Conservation (phyloP, 2,329 filamentous ascomycete genomes). For the Plectosphaerella plurivora region DNA sequence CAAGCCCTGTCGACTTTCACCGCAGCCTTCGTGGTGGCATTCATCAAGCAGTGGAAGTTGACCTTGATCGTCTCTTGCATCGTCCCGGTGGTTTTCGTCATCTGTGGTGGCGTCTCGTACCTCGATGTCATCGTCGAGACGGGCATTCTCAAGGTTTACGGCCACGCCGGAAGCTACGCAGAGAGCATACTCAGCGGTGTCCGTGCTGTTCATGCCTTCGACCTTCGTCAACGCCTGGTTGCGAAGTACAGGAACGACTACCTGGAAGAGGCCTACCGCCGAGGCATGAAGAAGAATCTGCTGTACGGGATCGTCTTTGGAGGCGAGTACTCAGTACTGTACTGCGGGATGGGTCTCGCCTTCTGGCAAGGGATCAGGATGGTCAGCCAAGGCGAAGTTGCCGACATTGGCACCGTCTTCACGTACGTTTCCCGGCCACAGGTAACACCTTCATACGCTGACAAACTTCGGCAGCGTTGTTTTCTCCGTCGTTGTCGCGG, state of each 20-base stretch:
- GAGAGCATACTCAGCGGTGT: conserved; percentile 16
- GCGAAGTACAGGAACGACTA: conserved; percentile 6
- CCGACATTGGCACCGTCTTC: conserved; percentile 8
- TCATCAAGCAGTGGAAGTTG: conserved; percentile 32
- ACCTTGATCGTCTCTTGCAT: conserved; percentile 31
- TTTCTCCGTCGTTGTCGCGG: conserved; percentile 17
- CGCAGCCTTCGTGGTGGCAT: conserved; percentile 27
- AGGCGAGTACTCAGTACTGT: conserved; percentile 6
- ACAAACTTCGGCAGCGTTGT: conserved; percentile 12
- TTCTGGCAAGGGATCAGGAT: conserved; percentile 27
- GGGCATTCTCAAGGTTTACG: conserved; percentile 18
- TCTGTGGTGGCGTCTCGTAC: conserved; percentile 13
- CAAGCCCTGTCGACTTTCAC: conserved; percentile 27
- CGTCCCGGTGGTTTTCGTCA: conserved; percentile 3
- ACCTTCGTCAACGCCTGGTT: conserved; percentile 3
- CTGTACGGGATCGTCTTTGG: conserved; percentile 7
- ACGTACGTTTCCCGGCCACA: conserved; percentile 1
- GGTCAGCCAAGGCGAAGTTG: conserved; percentile 19
- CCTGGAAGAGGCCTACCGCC: conserved; percentile 8
- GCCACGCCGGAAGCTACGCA: conserved; percentile 17
- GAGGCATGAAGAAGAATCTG: conserved; percentile 6
- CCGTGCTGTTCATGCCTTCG: conserved; percentile 10
- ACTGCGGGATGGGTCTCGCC: conserved; percentile 9
- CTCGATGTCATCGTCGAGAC: conserved; percentile 18
- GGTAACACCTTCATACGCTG: conserved; percentile 21